These are phyloP conservation scores for Coemansia sp. DNA, from an alignment of 192 early-diverging fungal genomes.

Conservation along the genomic window DNA sequence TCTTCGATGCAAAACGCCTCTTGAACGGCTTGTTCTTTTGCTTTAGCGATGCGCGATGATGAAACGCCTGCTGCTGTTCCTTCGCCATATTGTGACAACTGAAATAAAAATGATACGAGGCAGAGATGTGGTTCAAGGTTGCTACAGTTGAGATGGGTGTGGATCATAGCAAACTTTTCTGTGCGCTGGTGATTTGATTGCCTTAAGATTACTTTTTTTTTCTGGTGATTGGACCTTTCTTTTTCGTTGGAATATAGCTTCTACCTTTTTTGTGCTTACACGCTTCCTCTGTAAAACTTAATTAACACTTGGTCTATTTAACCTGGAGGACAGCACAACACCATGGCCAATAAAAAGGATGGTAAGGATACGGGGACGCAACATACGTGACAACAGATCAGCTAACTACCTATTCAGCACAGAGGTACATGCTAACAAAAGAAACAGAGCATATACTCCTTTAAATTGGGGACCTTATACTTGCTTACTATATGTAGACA, in stretches of 20 bases:
- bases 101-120: background rate
- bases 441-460: background rate
- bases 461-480: background rate
- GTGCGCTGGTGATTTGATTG: background rate
- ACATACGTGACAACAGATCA: background rate
- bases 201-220: background rate
- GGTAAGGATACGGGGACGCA: constrained; percentile 1
- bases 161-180: background rate
- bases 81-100: constrained; percentile 19
- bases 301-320: background rate
- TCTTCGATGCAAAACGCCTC: constrained; percentile 85
- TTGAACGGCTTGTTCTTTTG: constrained; percentile 98
- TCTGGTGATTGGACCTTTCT: background rate
- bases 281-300: background rate
- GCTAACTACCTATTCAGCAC: background rate
- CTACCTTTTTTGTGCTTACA: background rate
- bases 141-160: background rate
- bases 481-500: constrained; percentile 1
- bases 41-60: constrained; percentile 79
- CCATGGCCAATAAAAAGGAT: constrained; percentile 9
- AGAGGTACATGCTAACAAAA: background rate
- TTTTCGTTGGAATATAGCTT: background rate
- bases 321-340: background rate
- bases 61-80: constrained; percentile 47
- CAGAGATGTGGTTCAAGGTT: background rate